A percentile compares a stretch with the other conserved stretches of the same genome.
These are phyloP conservation scores for Ustilago hordei DNA, from an alignment of 1,284 basidiomycete genomes.

Conservation along the genomic window DNA sequence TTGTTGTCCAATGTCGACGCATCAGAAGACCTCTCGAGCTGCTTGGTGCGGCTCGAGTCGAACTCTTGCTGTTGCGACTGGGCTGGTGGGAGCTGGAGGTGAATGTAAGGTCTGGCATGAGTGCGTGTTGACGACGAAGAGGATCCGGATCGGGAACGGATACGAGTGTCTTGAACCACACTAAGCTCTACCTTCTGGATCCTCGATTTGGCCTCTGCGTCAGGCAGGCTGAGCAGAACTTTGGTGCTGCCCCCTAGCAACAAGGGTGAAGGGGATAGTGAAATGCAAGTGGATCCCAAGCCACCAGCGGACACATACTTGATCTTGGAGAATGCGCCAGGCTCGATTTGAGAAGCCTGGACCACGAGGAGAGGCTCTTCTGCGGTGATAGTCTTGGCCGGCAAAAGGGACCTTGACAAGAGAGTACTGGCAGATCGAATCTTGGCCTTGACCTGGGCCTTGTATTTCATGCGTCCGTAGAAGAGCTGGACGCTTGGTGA, in stretches of 20 bases:
- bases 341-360: background rate
- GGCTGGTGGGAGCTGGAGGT: background rate
- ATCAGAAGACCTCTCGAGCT: background rate
- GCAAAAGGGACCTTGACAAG: constrained; percentile 1
- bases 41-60: background rate
- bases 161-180: constrained; percentile 12
- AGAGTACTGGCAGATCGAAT: background rate
- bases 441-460: constrained; percentile 10
- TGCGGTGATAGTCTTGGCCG: background rate
- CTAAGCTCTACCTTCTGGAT: background rate
- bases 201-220: background rate
- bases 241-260: constrained; percentile 8
- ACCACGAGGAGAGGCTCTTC: constrained; percentile 4
- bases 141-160: background rate
- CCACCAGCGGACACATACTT: constrained; percentile 11
- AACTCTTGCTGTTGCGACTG: background rate
- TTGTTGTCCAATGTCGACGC: background rate
- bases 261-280: constrained; percentile 5
- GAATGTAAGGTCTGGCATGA: background rate
- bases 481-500: constrained; percentile 23
- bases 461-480: constrained; percentile 20
- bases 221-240: background rate
- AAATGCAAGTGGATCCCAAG: constrained; percentile 14
- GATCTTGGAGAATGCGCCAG: constrained; percentile 1
- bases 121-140: background rate